Percentiles rank a stretch among this genome's conserved stretches.
These are phyloP conservation scores for Vitrella brassicaformis DNA, from an alignment of 73 alveolate species.

Conservation along the genomic window DNA sequence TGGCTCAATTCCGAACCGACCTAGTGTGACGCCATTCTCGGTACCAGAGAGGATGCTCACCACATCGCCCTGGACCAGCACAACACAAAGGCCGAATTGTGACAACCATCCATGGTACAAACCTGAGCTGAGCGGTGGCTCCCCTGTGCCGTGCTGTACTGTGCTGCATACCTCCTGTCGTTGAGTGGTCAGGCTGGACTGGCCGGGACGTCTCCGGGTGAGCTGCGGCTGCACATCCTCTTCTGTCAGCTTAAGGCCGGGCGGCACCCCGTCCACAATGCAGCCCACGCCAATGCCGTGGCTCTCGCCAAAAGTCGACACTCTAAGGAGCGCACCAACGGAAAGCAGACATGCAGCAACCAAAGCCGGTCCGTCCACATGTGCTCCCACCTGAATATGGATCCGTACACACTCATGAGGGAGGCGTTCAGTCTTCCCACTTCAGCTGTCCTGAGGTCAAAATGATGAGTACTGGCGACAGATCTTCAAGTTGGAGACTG, in stretches of 20 bases:
- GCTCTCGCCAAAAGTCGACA: constrained; percentile 73
- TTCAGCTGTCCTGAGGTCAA: no score
- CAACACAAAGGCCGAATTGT: background rate
- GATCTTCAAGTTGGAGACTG: no score
- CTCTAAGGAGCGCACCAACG: constrained; percentile 2
- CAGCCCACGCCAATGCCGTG: constrained; percentile 70
- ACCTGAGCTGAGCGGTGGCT: no score
- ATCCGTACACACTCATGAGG: no score
- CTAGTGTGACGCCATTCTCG: constrained; percentile 47
- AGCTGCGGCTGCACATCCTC: constrained; percentile 44
- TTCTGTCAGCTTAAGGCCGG: constrained; percentile 17
- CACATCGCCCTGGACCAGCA: background rate
- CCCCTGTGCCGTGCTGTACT: no score
- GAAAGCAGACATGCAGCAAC: no score
- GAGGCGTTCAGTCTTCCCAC: no score
- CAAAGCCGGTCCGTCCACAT: no score
- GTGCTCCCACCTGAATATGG: no score
- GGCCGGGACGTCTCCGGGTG: constrained; percentile 74
- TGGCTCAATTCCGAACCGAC: no score
- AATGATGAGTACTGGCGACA: no score
- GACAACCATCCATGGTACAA: no score
- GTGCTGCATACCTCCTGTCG: background rate
- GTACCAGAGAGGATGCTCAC: constrained; percentile 27
- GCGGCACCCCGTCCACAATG: constrained; percentile 68
- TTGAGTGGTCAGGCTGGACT: constrained; percentile 54